A percentile compares a stretch with the other conserved stretches of the same genome.
Conservation (phyloP, 169 alveolate genomes). For the Toxoplasma gondii region DNA sequence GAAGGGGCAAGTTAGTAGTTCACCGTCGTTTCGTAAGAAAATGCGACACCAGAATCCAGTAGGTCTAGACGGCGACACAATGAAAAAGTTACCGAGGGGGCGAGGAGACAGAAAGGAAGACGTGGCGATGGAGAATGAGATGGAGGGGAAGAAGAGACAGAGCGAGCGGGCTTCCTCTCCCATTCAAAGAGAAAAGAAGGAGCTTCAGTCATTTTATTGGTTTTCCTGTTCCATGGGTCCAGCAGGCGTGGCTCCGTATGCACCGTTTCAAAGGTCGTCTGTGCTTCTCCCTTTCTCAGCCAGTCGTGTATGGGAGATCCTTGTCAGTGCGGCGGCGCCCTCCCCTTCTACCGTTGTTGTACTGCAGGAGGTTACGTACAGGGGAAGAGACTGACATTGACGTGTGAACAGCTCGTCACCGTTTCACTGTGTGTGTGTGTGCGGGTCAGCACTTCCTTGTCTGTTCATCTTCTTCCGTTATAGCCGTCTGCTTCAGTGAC, state of each 20-base stretch:
- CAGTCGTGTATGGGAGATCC: not conserved
- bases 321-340: not conserved
- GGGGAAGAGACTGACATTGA: not conserved
- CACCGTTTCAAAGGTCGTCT: not conserved
- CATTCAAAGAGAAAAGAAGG: not conserved
- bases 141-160: not conserved
- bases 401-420: too few species aligned
- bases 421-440: too few species aligned
- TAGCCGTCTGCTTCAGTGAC: too few species aligned
- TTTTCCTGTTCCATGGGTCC: not conserved
- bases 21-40: too few species aligned
- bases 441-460: too few species aligned
- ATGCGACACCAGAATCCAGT: too few species aligned
- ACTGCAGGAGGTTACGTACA: not conserved
- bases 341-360: not conserved
- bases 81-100: not conserved
- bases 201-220: not conserved
- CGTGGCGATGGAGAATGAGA: not conserved
- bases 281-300: not conserved
- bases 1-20: too few species aligned
- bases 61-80: not conserved
- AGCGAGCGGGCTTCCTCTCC: not conserved
- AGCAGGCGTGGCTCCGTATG: not conserved
- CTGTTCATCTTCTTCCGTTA: too few species aligned
- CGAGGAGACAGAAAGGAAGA: not conserved